Percentiles rank a stretch among this genome's conserved stretches.
phyloP scores from a whole-genome alignment of 257 asterid genomes.

The Capsicum baccatum region DNA sequence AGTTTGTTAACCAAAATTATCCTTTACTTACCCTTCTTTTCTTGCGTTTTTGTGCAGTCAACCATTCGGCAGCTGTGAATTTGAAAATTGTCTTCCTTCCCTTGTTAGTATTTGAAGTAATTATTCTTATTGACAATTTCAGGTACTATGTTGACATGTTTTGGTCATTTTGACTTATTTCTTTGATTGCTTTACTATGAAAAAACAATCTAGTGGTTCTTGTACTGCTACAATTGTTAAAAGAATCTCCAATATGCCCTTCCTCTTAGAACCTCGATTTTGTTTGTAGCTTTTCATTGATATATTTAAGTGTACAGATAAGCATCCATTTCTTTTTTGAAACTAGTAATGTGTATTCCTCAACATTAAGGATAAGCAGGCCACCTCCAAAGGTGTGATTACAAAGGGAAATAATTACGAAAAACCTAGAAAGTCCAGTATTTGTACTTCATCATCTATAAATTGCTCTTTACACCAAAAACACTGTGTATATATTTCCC shows the following conservation, averaged over 20 bases:
- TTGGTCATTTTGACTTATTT: constrained; percentile 31
- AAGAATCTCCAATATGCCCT: constrained; percentile 16
- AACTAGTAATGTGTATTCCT: too few relatives aligned
- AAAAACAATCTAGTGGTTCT: constrained; percentile 12
- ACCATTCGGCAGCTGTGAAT: constrained; percentile 67
- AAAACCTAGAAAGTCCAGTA: too few relatives aligned
- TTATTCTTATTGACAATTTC: constrained; percentile 83
- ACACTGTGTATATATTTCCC: too few relatives aligned
- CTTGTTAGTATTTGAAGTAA: constrained; percentile 77
- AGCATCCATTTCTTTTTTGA: not conserved
- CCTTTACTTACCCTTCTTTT: constrained; percentile 18
- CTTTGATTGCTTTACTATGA: constrained; percentile 25
- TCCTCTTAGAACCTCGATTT: not conserved
- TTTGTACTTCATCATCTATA: too few relatives aligned
- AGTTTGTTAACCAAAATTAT: constrained; percentile 24
- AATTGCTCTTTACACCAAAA: too few relatives aligned
- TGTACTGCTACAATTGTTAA: not conserved
- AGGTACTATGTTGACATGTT: constrained; percentile 56
- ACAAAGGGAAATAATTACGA: too few relatives aligned
- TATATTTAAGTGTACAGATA: not conserved
- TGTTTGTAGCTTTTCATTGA: not conserved
- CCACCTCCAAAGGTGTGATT: too few relatives aligned
- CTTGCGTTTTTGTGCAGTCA: constrained; percentile 53
- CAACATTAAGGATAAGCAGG: too few relatives aligned
- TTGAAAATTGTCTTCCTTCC: constrained; percentile 93